Evolutionary conservation across 208 protist genomes (phyloP).

Genomic region (Vickermania spadyakhi): DNA sequence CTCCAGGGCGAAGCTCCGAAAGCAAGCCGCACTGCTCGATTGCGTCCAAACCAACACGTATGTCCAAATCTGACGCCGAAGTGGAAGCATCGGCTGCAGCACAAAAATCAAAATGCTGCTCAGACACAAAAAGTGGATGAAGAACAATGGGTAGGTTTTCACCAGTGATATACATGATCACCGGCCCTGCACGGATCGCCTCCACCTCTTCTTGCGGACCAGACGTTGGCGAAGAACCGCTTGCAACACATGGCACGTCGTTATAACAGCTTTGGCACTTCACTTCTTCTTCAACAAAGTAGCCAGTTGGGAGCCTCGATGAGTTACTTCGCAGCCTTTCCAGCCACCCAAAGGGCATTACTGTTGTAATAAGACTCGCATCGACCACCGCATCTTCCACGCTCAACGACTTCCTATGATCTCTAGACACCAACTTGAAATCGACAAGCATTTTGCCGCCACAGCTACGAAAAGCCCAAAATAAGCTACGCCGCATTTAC

Average conservation of each 20-base stretch:
- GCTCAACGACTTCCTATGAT: constrained; percentile 60
- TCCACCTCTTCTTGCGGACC: neutral
- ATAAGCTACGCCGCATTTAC: constrained; percentile 30
- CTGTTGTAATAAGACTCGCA: constrained; percentile 38
- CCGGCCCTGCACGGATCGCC: constrained; percentile 50
- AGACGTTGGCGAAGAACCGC: neutral
- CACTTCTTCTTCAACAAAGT: constrained; percentile 29
- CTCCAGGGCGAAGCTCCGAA: constrained; percentile 76
- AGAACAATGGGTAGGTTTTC: constrained; percentile 62
- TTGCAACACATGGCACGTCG: neutral
- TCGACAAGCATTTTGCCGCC: constrained; percentile 71
- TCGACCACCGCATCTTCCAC: constrained; percentile 79
- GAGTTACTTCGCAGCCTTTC: constrained; percentile 72
- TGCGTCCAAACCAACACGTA: constrained; percentile 77
- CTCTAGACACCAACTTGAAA: constrained; percentile 74
- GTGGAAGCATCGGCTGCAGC: neutral
- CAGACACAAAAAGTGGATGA: constrained; percentile 67
- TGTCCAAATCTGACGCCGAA: constrained; percentile 34
- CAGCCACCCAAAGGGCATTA: constrained; percentile 66
- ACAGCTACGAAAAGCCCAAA: constrained; percentile 42
- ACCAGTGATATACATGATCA: constrained; percentile 80
- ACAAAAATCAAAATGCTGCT: constrained; percentile 34
- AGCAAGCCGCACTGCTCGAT: constrained; percentile 83
- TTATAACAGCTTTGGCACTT: neutral
- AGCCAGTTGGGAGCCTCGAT: constrained; percentile 56